Conservation (phyloP, 2,329 filamentous ascomycete genomes). For the Penicillium sp. region DNA sequence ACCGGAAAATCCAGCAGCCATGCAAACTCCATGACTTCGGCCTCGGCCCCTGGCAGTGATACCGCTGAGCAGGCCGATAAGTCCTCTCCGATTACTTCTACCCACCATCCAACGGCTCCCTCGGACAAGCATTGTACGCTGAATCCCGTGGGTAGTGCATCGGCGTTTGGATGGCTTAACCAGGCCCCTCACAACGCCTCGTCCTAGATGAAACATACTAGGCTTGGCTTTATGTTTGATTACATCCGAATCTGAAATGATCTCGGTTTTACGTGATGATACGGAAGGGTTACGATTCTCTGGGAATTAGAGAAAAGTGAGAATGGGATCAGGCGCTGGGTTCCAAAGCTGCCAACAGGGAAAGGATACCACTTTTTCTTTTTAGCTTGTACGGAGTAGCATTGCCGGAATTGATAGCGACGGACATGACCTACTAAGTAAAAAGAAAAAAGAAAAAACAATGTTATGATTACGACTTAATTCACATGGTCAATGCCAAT, state of each 20-base stretch:
- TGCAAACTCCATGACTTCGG: constrained; percentile 27
- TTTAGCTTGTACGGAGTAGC: not conserved
- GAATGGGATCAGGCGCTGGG: not conserved
- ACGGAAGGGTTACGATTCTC: not conserved
- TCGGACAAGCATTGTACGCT: constrained; percentile 45
- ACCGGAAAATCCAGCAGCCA: constrained; percentile 61
- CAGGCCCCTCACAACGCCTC: constrained; percentile 25
- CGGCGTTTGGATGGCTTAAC: constrained; percentile 91
- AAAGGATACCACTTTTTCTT: not conserved
- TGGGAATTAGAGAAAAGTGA: not conserved
- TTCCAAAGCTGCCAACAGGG: not conserved
- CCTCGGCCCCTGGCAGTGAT: constrained; percentile 12
- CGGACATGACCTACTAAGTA: not conserved
- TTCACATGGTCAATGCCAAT: not conserved
- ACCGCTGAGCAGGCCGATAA: constrained; percentile 12
- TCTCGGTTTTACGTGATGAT: not conserved
- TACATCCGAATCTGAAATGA: constrained; percentile 1
- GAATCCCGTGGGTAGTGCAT: constrained; percentile 89
- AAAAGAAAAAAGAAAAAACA: not conserved
- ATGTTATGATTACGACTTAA: not conserved
- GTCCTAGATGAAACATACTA: constrained; percentile 28
- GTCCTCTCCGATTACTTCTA: constrained; percentile 5
- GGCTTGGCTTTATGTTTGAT: constrained; percentile 8
- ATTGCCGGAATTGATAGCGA: not conserved
- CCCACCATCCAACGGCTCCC: constrained; percentile 19